Base-by-base conservation (phyloP, 164 flowering plant genomes). In the Nymphaea colorata region DNA sequence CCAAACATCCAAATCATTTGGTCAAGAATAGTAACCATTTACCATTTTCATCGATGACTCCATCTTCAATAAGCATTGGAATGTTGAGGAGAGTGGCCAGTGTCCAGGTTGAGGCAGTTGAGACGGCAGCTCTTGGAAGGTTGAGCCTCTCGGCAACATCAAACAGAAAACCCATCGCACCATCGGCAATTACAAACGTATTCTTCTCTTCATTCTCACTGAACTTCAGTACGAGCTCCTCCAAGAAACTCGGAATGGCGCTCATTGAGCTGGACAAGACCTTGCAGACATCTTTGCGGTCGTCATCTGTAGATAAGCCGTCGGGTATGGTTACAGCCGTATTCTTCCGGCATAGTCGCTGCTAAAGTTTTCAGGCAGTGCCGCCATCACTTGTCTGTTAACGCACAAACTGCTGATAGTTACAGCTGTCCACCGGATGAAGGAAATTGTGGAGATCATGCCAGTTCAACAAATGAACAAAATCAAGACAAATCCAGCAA, bases 181-280 rank as follows among this genome's bases (percentile, higher is more conserved):
- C 68, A 64, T 78, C 81, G 60, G 79, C 80, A 3, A 79, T 70
- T 10, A 81, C 66, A 66, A 78, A 79, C 5, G 73, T 69, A 43
- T 76, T 60, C 41, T 71, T 47, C 5, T 71, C 71, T 6, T 64
- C 42, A 10, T 44, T 16, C 36, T 42, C 64, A 12, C 71, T 65
- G 7, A 64, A 47, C 51, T 64, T 41, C 44, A 16, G 18, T 5
- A 73, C 70, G 65, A 77, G 41, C 41, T 71, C 67, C 63, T 74
- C 67, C 45, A 74, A 42, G n/a, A 64, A 43, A 11, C 51, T 44
- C 3, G 77, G 77, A 72, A 77, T 71, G 65, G 43, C 59, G 1
- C 14, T 61, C 74, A 77, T 71, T 66, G 41, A 47, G 0, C 10
- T 61, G 3, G 43, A 44, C 3, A 71, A 43, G 8, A 47, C 11